Evolutionary conservation across 768 basidiomycete genomes (phyloP).

Genomic region (Termitomyces sp.): DNA sequence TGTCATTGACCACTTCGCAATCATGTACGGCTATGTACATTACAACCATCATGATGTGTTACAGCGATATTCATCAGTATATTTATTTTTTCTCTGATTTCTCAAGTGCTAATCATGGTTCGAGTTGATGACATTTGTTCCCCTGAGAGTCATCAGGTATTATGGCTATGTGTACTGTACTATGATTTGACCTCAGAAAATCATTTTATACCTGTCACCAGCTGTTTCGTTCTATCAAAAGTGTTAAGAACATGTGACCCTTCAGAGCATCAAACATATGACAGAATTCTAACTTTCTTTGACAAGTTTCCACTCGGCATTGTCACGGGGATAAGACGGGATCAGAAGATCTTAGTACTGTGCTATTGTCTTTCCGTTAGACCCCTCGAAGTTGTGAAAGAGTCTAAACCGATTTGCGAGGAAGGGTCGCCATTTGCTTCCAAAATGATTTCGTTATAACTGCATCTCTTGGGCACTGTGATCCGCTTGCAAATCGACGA

Average conservation of each 20-base stretch:
- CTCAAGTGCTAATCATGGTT: not conserved
- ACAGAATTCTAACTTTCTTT: constrained; percentile 6
- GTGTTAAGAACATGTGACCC: not conserved
- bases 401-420: not conserved
- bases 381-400: not conserved
- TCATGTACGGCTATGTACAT: not conserved
- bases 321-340: not conserved
- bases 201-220: not conserved
- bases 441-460: not conserved
- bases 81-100: not conserved
- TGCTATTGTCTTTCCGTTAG: not conserved
- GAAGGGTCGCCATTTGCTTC: not conserved
- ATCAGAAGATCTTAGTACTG: not conserved
- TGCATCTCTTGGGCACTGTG: not conserved
- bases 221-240: not conserved
- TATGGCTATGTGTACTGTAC: not conserved
- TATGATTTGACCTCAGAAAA: not conserved
- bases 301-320: not conserved
- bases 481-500: not conserved
- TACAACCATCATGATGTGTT: constrained; percentile 2
- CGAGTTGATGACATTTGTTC: not conserved
- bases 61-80: not conserved
- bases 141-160: not conserved
- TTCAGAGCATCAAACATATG: not conserved
- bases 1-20: constrained; percentile 1